Evolutionary conservation across 495 filamentous ascomycete genomes (phyloP).

Genomic region (Choiromyces venosus): DNA sequence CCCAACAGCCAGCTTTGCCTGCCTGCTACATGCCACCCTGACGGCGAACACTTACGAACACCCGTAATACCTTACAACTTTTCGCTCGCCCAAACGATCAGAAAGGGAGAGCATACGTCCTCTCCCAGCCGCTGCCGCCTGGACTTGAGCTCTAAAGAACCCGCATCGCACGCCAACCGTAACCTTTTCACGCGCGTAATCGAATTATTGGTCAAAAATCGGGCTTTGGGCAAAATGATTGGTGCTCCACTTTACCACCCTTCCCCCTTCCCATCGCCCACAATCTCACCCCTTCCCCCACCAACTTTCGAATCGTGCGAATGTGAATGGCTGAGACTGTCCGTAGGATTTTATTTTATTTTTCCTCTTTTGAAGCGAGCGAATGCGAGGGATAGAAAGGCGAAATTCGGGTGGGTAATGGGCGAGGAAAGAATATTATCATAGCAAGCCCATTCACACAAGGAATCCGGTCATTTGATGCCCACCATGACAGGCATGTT

Average conservation of each 20-base stretch:
- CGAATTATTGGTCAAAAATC: not conserved
- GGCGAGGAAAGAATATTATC: not conserved
- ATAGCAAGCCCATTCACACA: not conserved
- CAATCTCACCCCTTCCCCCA: not conserved
- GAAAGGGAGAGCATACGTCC: not conserved
- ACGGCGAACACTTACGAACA: not conserved
- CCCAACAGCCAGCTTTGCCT: not conserved
- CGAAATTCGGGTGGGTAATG: slow-evolving; percentile 21
- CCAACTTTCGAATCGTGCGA: slow-evolving; percentile 17
- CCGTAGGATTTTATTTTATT: not conserved
- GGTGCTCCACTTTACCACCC: not conserved
- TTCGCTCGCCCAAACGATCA: not conserved
- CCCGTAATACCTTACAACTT: not conserved
- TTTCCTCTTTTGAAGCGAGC: not conserved
- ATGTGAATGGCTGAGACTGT: slow-evolving; percentile 33
- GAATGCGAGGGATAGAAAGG: slow-evolving; percentile 14
- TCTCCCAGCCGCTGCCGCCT: not conserved
- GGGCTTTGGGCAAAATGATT: not conserved
- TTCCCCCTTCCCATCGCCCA: not conserved
- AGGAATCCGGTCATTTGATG: slow-evolving; percentile 23
- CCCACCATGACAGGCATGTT: slow-evolving; percentile 10
- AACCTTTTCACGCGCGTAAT: not conserved
- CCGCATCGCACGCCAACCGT: not conserved
- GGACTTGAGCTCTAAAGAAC: not conserved
- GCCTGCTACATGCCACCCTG: not conserved